phyloP scores from a whole-genome alignment of 257 asterid species.

The Solanum piurae region DNA sequence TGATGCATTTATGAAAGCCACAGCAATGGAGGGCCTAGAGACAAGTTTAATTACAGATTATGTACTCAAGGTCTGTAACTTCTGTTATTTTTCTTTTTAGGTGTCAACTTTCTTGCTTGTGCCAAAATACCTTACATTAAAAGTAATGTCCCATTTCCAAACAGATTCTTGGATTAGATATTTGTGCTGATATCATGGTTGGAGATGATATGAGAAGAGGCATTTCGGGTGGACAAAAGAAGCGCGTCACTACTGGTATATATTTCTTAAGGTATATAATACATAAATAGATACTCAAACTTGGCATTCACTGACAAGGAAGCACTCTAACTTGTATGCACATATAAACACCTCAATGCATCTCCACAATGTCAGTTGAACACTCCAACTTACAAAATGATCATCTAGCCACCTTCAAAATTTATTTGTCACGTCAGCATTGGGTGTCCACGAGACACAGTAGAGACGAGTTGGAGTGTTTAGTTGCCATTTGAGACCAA shows the following conservation, averaged over 20 bases:
- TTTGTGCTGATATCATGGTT: constrained; percentile 81
- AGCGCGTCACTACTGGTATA: constrained; percentile 82
- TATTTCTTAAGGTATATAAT: neutral
- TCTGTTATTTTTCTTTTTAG: neutral
- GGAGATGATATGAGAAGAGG: constrained; percentile 96
- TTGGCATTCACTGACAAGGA: neutral
- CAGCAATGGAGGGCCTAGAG: constrained; percentile 63
- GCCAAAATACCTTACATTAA: neutral
- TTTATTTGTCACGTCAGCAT: neutral
- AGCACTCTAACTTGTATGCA: neutral
- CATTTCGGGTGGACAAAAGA: constrained; percentile 91
- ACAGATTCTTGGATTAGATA: constrained; percentile 88
- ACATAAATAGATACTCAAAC: neutral
- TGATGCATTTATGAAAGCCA: constrained; percentile 75
- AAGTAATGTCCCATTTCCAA: neutral
- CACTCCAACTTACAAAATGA: neutral
- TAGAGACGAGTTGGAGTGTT: neutral
- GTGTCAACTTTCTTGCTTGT: neutral
- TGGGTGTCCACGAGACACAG: neutral
- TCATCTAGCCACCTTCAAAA: neutral
- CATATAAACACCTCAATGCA: neutral
- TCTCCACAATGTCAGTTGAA: neutral
- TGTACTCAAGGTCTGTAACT: constrained; percentile 58
- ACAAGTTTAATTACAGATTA: constrained; percentile 79
- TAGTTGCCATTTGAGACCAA: neutral